Evolutionary conservation across 1,139 yeast genomes (phyloP).

Genomic region (Geotrichum klebahnii): DNA sequence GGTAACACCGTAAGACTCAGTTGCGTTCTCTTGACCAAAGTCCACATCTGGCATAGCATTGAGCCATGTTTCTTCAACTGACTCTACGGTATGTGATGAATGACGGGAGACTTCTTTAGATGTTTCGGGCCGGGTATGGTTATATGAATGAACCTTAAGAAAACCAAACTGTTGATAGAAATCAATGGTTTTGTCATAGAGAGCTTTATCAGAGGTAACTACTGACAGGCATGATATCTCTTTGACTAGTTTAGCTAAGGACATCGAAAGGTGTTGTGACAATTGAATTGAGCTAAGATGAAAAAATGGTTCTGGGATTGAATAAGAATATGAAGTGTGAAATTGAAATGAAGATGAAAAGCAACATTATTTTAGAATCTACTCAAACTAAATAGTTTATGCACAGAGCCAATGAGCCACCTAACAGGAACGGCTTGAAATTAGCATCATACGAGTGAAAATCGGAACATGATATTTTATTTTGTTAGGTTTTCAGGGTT

Average conservation of each 20-base stretch:
- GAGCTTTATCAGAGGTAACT: conserved; percentile 50
- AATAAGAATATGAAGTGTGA: background rate
- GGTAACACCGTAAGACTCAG: conserved; percentile 35
- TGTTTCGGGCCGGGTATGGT: conserved; percentile 32
- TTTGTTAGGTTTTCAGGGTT: too few species aligned
- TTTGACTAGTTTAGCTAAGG: conserved; percentile 23
- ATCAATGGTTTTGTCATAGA: conserved; percentile 46
- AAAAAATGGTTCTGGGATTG: background rate
- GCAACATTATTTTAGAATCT: too few species aligned
- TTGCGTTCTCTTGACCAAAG: conserved; percentile 24
- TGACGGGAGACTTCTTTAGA: conserved; percentile 31
- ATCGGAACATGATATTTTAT: too few species aligned
- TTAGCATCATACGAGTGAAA: too few species aligned
- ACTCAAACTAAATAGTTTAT: too few species aligned
- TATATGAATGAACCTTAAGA: conserved; percentile 45
- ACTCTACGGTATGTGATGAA: conserved; percentile 32
- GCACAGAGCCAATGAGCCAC: too few species aligned
- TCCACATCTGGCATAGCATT: conserved; percentile 27
- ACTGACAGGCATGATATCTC: conserved; percentile 51
- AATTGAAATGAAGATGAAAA: background rate
- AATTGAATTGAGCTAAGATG: too few species aligned
- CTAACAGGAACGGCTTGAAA: too few species aligned
- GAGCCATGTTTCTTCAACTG: conserved; percentile 32
- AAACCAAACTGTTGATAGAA: conserved; percentile 63
- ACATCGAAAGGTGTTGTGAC: conserved; percentile 3